Evolutionary conservation across 345 rosid genomes (phyloP).

Genomic region (Populus ilicifolia): DNA sequence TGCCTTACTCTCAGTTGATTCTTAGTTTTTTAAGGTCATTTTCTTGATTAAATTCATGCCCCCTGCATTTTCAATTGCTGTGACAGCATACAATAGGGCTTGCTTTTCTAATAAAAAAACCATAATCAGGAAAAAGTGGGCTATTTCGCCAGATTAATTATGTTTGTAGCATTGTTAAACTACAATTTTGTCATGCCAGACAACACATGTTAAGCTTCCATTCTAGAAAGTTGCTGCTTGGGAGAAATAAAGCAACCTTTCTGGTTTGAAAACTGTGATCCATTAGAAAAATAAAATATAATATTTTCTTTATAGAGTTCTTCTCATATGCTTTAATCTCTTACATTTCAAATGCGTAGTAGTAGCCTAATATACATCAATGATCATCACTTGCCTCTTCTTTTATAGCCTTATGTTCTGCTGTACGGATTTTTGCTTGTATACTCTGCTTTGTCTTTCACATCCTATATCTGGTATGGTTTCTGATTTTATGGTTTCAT

Average conservation of each 20-base stretch:
- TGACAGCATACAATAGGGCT: background rate
- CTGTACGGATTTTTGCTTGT: background rate
- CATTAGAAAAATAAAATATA: background rate
- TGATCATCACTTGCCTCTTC: background rate
- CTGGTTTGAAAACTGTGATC: background rate
- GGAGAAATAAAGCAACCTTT: background rate
- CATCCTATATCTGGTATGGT: background rate
- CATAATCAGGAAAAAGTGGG: background rate
- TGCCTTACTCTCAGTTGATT: background rate
- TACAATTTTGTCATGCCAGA: background rate
- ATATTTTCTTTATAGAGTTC: background rate
- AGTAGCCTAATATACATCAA: background rate
- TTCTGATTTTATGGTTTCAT: constrained; percentile 3
- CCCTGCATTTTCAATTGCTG: background rate
- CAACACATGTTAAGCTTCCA: background rate
- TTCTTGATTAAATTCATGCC: background rate
- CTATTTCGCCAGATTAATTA: background rate
- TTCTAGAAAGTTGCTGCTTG: background rate
- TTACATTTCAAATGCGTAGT: background rate
- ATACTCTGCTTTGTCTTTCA: constrained; percentile 1
- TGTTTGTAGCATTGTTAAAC: background rate
- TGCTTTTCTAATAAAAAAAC: background rate
- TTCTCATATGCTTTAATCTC: background rate
- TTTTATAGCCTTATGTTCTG: background rate
- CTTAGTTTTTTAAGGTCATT: background rate